These are phyloP conservation scores for Apostasia shenzhenica DNA, from an alignment of 106 monocot genomes.

Conservation along the genomic window DNA sequence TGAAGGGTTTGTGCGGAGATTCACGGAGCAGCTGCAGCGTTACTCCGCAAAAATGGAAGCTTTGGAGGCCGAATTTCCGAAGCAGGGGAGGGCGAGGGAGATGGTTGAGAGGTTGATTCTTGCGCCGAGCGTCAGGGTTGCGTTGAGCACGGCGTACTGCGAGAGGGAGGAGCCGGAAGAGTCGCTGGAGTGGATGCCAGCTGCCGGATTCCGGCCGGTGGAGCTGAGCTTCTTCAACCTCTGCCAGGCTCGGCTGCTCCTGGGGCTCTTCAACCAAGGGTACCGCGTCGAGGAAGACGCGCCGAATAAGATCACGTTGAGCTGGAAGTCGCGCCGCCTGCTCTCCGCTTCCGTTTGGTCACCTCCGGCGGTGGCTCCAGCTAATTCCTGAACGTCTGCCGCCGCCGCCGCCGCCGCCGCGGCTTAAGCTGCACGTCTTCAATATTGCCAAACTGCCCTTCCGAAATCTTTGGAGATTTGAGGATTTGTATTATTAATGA, in stretches of 20 bases:
- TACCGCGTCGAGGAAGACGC: conserved; percentile 26
- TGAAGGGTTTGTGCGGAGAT: conserved; percentile 17
- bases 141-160: conserved; percentile 6
- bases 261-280: conserved; percentile 37
- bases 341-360: conserved; percentile 31
- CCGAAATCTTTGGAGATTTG: too few species aligned
- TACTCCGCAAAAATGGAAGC: conserved; percentile 39
- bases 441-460: too few species aligned
- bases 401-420: neutral
- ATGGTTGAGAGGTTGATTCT: conserved; percentile 36
- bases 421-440: neutral
- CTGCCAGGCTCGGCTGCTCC: conserved; percentile 32
- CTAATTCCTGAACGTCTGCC: neutral
- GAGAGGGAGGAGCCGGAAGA: conserved; percentile 4
- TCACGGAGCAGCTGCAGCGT: conserved; percentile 33
- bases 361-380: neutral
- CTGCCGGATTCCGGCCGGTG: conserved; percentile 17
- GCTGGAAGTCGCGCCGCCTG: conserved; percentile 30
- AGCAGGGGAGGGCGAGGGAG: conserved; percentile 27
- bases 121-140: conserved; percentile 25
- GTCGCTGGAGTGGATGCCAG: conserved; percentile 32
- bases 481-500: too few species aligned
- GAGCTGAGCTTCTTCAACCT: conserved; percentile 33
- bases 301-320: conserved; percentile 29
- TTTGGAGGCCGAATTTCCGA: conserved; percentile 32